Evolutionary conservation across 352 stramenopile genomes (phyloP).

Genomic region (Pilasporangium apinafurcum): DNA sequence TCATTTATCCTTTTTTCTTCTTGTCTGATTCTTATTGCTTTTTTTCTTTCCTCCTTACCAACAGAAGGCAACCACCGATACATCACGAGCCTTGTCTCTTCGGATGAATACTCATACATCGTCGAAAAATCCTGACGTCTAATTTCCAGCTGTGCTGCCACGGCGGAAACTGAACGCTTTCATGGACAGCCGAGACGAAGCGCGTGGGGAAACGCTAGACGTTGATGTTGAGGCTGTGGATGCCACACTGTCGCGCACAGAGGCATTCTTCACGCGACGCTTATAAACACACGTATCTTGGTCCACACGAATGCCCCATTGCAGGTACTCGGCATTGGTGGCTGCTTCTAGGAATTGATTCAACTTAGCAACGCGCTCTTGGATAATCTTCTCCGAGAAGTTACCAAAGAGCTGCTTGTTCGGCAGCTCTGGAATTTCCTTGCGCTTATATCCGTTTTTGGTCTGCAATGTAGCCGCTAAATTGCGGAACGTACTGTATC

Average conservation of each 20-base stretch:
- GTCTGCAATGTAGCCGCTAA: conserved; percentile 57
- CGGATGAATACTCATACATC: too few relatives aligned
- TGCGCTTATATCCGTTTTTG: conserved; percentile 72
- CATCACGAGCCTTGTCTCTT: too few relatives aligned
- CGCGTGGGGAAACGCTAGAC: conserved; percentile 47
- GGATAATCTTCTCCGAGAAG: conserved; percentile 72
- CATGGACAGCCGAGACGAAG: conserved; percentile 58
- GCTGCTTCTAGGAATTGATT: conserved; percentile 74
- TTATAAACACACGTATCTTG: conserved; percentile 74
- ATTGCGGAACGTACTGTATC: conserved; percentile 79
- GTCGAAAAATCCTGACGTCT: too few relatives aligned
- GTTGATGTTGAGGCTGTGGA: conserved; percentile 27
- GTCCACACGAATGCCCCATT: conserved; percentile 72
- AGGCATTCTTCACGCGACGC: conserved; percentile 50
- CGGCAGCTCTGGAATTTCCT: conserved; percentile 66
- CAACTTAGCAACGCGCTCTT: conserved; percentile 62
- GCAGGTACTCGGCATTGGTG: conserved; percentile 65
- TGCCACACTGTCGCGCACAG: conserved; percentile 30
- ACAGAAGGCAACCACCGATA: too few relatives aligned
- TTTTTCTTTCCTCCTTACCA: too few relatives aligned
- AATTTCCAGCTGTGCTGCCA: conserved; percentile 47
- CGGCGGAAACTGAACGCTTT: conserved; percentile 70
- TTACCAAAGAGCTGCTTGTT: conserved; percentile 73
- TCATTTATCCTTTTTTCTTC: too few relatives aligned
- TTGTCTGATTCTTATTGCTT: too few relatives aligned